Evolutionary conservation across 176 grass and related monocot species (phyloP), one percentile per base, ranked within the genome.

Genomic region (Aegilops bicornis): DNA sequence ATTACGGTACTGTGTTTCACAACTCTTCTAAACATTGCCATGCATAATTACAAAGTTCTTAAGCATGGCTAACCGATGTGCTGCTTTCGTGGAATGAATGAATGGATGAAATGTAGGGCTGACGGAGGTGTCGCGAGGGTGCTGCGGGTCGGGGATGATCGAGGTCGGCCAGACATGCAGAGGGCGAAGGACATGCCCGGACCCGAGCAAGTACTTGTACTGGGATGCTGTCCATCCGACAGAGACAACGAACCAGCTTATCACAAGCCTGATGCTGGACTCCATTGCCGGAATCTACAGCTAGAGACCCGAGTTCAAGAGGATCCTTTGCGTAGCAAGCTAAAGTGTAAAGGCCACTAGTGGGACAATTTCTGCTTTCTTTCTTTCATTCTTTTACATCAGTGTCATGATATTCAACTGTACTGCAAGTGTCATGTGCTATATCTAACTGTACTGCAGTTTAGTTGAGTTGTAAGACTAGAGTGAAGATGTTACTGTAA

Each of bases 141-240:
- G 91, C 37, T 95, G 93, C 5, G 93, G 91, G 48, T 87, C 93
- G 1, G 93, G 93, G 36, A 76, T 89, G 45, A 81, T 89, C 3
- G 93, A 95, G 82, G 77, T 95, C 1, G 91, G 86, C 14, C 88
- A 91, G 59, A 82, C 93, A 58, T 95, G 93, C 76, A 81, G 82
- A 89, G 91, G 91, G 4, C 79, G 87, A 42, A 85, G 45, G 39
- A 91, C 86, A 20, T 95, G 93, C 30, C 79, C 82, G 37, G 86
- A 95, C 76, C 91, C 93, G 24, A 89, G 64, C 88, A 91, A 82
- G 47, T 93, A 93, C 63, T 13, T 95, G 8, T 95, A 92, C 78
- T 95, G 93, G 93, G 93, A 95, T 60, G 93, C 91, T 60, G 77
- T 92, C 85, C 93, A 95, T 82, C 93, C 88, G 23, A 92, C 93